phyloP scores from a whole-genome alignment of 1,139 yeast species.

The Arxiozyma telluris region DNA sequence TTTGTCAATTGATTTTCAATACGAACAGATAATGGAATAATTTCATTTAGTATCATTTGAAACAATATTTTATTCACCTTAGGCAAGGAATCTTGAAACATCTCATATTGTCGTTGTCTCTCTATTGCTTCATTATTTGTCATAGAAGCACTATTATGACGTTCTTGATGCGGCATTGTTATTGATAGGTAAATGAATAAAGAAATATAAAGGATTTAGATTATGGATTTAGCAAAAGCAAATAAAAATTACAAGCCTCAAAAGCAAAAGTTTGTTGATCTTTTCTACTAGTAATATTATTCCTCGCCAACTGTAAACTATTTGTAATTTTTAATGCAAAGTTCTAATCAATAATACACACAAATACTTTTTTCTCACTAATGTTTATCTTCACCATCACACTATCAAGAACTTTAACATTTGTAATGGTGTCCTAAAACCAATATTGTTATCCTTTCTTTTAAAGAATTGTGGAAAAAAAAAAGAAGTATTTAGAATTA shows the following conservation, averaged over 20 bases:
- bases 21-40: slow-evolving; percentile 56
- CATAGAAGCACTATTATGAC: background rate
- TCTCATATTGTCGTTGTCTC: slow-evolving; percentile 23
- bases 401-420: background rate
- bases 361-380: no score
- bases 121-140: background rate
- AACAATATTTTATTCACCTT: slow-evolving; percentile 23
- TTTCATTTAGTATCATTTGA: slow-evolving; percentile 55
- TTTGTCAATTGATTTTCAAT: slow-evolving; percentile 13
- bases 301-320: background rate
- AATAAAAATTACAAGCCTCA: no score
- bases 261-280: background rate
- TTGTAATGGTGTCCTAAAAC: background rate
- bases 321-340: background rate
- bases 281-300: background rate
- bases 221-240: background rate
- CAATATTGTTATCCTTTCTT: background rate
- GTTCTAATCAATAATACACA: no score
- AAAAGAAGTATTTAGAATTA: no score
- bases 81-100: slow-evolving; percentile 28
- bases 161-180: slow-evolving; percentile 1
- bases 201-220: background rate
- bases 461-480: background rate
- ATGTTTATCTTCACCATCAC: background rate
- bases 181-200: no score